Percentiles rank a stretch among this genome's conserved stretches.
These are phyloP conservation scores for Monsonia emarginata DNA, from an alignment of 441 rosid genomes.

Conservation along the genomic window DNA sequence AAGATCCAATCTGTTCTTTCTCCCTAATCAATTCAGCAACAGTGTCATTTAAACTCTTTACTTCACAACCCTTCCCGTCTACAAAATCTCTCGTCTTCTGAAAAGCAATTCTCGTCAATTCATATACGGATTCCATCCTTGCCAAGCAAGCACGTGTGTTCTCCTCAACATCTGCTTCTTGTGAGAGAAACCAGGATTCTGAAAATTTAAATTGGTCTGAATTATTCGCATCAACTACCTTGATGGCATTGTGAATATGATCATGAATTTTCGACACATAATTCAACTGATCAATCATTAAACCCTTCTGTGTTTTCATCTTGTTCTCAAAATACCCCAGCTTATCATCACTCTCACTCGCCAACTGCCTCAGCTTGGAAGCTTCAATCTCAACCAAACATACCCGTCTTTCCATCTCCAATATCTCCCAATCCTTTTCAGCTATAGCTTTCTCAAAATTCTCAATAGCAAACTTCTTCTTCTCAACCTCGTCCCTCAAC, in stretches of 20 bases:
- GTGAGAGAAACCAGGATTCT: slow-evolving; percentile 74
- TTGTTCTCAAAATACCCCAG: slow-evolving; percentile 41
- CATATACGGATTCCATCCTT: slow-evolving; percentile 72
- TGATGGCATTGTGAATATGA: slow-evolving; percentile 45
- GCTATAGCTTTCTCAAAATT: slow-evolving; percentile 40
- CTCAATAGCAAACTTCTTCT: slow-evolving; percentile 40
- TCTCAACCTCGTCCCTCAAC: slow-evolving; percentile 52
- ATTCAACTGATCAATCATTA: slow-evolving; percentile 71
- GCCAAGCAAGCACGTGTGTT: slow-evolving; percentile 74
- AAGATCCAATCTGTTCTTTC: slow-evolving; percentile 75
- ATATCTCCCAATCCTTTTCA: slow-evolving; percentile 47
- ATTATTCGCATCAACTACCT: slow-evolving; percentile 45
- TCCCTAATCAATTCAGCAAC: slow-evolving; percentile 53
- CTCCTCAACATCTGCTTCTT: slow-evolving; percentile 66
- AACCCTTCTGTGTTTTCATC: slow-evolving; percentile 54
- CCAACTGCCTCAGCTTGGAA: slow-evolving; percentile 46
- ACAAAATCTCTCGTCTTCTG: slow-evolving; percentile 44
- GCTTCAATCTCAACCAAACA: slow-evolving; percentile 39
- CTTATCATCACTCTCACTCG: slow-evolving; percentile 59
- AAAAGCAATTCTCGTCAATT: slow-evolving; percentile 46
- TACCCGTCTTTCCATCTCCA: slow-evolving; percentile 42
- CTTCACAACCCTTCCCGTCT: slow-evolving; percentile 47
- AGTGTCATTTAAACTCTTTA: slow-evolving; percentile 57
- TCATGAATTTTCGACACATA: slow-evolving; percentile 67
- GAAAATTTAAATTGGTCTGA: slow-evolving; percentile 57